phyloP scores from a whole-genome alignment of 2,329 filamentous ascomycete genomes.

The Pyrenophora seminiperda region DNA sequence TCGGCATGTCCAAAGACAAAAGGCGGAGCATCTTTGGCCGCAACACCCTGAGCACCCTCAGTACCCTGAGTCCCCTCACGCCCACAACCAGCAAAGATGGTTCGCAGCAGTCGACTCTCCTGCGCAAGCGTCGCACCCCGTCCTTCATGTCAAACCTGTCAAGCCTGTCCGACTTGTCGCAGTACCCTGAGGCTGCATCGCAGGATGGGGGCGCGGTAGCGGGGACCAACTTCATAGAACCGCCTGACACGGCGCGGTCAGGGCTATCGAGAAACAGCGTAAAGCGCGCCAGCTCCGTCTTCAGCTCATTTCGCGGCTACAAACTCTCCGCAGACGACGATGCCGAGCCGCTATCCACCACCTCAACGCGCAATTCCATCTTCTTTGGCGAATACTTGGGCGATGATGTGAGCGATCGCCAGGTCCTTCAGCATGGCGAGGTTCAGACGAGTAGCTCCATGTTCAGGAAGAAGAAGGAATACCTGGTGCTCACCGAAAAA shows the following conservation, averaged over 20 bases:
- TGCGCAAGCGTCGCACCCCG: slow-evolving; percentile 47
- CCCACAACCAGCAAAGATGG: slow-evolving; percentile 40
- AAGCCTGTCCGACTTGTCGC: slow-evolving; percentile 36
- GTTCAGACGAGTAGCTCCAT: slow-evolving; percentile 72
- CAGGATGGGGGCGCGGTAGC: slow-evolving; percentile 17
- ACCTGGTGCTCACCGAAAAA: slow-evolving; percentile 71
- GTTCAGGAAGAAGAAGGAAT: slow-evolving; percentile 75
- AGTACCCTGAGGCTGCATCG: slow-evolving; percentile 27
- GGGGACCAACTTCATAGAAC: slow-evolving; percentile 15
- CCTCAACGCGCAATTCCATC: slow-evolving; percentile 56
- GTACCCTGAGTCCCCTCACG: slow-evolving; percentile 38
- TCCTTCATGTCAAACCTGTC: slow-evolving; percentile 45
- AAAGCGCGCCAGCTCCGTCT: slow-evolving; percentile 55
- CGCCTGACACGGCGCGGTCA: slow-evolving; percentile 19
- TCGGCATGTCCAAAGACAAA: slow-evolving; percentile 46
- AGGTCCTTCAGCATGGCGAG: slow-evolving; percentile 69
- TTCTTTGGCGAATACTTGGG: slow-evolving; percentile 45
- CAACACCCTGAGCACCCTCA: slow-evolving; percentile 40
- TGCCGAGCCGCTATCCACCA: slow-evolving; percentile 51
- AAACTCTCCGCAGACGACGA: slow-evolving; percentile 60
- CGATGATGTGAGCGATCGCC: slow-evolving; percentile 43
- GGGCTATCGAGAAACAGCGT: slow-evolving; percentile 28
- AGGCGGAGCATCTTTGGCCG: slow-evolving; percentile 47
- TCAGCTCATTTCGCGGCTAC: slow-evolving; percentile 62
- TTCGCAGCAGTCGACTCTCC: slow-evolving; percentile 41